A percentile compares a stretch with the other conserved stretches of the same genome.
These are phyloP conservation scores for Xylariaceae sp. DNA, from an alignment of 2,329 filamentous ascomycete species.

Conservation along the genomic window DNA sequence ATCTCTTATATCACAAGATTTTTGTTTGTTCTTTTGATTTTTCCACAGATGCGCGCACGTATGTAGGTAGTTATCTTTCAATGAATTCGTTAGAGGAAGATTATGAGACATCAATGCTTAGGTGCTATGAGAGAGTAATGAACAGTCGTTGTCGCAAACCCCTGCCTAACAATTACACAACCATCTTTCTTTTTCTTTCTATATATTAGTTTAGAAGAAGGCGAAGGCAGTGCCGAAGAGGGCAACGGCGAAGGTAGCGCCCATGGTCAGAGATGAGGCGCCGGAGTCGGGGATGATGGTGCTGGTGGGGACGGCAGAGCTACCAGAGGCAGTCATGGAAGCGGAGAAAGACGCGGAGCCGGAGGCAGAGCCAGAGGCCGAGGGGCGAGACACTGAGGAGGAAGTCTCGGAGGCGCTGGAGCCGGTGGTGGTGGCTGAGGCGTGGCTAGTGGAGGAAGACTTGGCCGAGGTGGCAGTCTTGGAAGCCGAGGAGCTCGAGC, in stretches of 20 bases:
- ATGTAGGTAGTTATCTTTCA: not conserved
- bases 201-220: conserved; percentile 9
- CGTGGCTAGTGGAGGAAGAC: conserved; percentile 2
- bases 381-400: not conserved
- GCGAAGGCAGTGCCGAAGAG: conserved; percentile 14
- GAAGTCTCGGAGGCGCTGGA: not conserved
- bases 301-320: conserved; percentile 3
- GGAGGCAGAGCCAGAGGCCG: conserved; percentile 1
- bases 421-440: conserved; percentile 7
- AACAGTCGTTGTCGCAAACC: not conserved
- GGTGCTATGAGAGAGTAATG: not conserved
- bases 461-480: conserved; percentile 1
- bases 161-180: not conserved
- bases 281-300: not conserved
- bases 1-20: not conserved
- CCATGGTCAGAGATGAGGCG: conserved; percentile 13
- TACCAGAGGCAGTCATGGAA: not conserved
- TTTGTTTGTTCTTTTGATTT: too few relatives aligned
- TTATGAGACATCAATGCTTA: not conserved
- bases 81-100: not conserved
- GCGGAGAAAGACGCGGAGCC: not conserved
- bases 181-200: not conserved
- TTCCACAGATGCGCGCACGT: too few relatives aligned
- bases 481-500: conserved; percentile 14
- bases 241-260: conserved; percentile 15